phyloP scores from a whole-genome alignment of 345 rosid genomes.

The Eucalyptus lansdowneana region DNA sequence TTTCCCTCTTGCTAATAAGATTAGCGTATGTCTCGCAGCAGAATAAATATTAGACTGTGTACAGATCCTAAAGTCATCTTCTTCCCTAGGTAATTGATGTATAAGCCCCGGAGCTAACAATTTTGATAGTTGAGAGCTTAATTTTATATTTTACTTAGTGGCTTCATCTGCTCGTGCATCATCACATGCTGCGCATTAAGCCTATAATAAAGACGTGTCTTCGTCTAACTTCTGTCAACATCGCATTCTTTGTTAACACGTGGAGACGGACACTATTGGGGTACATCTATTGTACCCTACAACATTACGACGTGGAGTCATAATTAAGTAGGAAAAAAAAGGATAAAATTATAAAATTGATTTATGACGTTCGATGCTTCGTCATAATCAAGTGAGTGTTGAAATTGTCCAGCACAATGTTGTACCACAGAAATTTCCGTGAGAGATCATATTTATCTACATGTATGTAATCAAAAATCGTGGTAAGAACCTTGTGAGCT shows the following conservation, averaged over 20 bases:
- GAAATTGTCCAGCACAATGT: neutral
- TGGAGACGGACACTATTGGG: neutral
- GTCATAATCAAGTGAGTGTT: neutral
- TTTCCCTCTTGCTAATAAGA: neutral
- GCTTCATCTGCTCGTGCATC: neutral
- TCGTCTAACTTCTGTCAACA: neutral
- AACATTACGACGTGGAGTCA: neutral
- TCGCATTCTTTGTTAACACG: neutral
- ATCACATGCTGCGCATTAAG: neutral
- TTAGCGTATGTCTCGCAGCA: neutral
- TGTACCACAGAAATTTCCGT: neutral
- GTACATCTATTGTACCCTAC: neutral
- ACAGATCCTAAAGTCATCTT: neutral
- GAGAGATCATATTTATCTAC: neutral
- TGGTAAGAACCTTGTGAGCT: neutral
- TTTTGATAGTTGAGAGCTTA: neutral
- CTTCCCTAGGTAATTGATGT: neutral
- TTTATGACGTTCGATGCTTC: neutral
- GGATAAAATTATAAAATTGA: neutral
- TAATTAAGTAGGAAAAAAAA: neutral
- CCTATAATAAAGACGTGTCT: neutral
- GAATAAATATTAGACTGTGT: neutral
- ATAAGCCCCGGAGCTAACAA: neutral
- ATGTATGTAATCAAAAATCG: neutral
- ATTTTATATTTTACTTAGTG: neutral